Conservation (phyloP, 305 asterid species). For the Caryopteris hybrid region DNA sequence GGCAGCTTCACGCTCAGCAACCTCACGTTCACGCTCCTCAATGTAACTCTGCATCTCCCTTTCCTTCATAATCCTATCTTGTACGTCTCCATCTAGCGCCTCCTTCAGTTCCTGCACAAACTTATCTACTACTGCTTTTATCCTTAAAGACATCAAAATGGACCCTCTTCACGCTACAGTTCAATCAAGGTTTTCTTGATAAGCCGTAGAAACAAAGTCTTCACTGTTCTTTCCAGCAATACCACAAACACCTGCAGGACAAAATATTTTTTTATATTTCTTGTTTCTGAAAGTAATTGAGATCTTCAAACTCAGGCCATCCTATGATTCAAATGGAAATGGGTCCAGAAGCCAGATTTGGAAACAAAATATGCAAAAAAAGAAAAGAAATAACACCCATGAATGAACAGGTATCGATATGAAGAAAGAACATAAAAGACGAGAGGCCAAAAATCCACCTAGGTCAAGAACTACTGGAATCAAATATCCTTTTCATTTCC, state of each 20-base stretch:
- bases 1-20: conserved; percentile 98
- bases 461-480: not conserved
- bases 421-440: not conserved
- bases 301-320: not conserved
- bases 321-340: not conserved
- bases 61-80: conserved; percentile 95
- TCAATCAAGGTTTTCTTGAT: not conserved
- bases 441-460: not conserved
- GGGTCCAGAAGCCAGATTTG: not conserved
- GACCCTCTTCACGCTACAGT: not conserved
- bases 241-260: conserved; percentile 28
- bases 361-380: not conserved
- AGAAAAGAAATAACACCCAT: not conserved
- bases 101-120: conserved; percentile 95
- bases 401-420: not conserved
- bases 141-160: conserved; percentile 75
- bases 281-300: not conserved
- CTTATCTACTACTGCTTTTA: conserved; percentile 90
- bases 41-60: conserved; percentile 99
- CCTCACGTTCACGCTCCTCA: conserved; percentile 96
- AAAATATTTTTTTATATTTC: not conserved
- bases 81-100: conserved; percentile 92
- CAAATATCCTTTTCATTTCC: not conserved
- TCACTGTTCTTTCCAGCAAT: not conserved
- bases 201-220: not conserved